Percentiles rank a stretch among this genome's conserved stretches.
phyloP scores from a whole-genome alignment of 495 filamentous ascomycete genomes.

The Neurospora sp. region DNA sequence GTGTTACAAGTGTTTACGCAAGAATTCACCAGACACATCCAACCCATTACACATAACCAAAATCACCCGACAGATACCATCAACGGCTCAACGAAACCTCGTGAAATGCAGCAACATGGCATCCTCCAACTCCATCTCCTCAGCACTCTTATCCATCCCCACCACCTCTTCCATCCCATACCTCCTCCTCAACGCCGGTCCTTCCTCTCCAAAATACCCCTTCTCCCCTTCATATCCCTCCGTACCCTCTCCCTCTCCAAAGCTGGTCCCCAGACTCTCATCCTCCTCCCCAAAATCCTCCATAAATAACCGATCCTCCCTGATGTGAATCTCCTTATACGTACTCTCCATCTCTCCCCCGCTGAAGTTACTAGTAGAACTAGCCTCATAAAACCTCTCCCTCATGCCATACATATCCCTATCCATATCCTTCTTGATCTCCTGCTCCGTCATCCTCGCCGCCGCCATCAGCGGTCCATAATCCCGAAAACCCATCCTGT shows the following conservation, averaged over 20 bases:
- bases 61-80: neutral
- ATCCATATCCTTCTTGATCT: neutral
- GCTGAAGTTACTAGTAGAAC: neutral
- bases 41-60: neutral
- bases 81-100: neutral
- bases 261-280: neutral
- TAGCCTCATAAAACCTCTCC: neutral
- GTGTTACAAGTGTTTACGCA: neutral
- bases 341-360: neutral
- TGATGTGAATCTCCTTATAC: neutral
- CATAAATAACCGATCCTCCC: neutral
- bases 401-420: too few relatives aligned
- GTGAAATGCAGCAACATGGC: neutral
- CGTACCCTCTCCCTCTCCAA: neutral
- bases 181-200: neutral
- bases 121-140: neutral
- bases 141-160: neutral
- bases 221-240: neutral
- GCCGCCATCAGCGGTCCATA: neutral
- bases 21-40: neutral
- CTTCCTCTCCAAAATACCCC: neutral
- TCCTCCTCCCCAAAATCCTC: neutral
- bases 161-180: neutral
- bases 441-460: neutral
- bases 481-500: neutral